Conservation (phyloP, 108 stramenopile genomes). For the Skeletonema potamos region DNA sequence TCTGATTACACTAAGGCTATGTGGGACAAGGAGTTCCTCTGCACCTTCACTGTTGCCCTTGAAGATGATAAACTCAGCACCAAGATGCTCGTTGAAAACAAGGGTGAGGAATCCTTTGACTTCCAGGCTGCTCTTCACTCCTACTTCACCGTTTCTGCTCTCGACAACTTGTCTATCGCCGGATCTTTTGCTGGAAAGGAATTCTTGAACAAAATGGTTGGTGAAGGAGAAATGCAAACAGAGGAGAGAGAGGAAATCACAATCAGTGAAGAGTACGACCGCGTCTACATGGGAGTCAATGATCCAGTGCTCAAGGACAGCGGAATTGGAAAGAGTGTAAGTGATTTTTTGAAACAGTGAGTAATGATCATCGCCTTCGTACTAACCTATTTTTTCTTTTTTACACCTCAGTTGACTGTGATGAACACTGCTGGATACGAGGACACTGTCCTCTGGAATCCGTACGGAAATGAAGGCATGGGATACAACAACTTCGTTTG, state of each 20-base stretch:
- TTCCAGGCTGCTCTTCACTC: slow-evolving; percentile 96
- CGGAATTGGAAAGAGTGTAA: slow-evolving; percentile 83
- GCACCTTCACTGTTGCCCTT: slow-evolving; percentile 82
- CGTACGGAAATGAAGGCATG: slow-evolving; percentile 94
- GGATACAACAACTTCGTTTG: slow-evolving; percentile 96
- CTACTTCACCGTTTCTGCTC: slow-evolving; percentile 91
- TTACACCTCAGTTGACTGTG: slow-evolving; percentile 57
- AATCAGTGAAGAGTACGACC: slow-evolving; percentile 89
- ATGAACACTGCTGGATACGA: slow-evolving; percentile 89
- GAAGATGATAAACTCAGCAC: slow-evolving; percentile 81
- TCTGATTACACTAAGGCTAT: slow-evolving; percentile 93
- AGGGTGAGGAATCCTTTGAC: slow-evolving; percentile 84
- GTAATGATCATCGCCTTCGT: neutral
- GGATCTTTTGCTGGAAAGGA: slow-evolving; percentile 90
- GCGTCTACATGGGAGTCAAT: slow-evolving; percentile 93
- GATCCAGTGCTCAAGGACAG: slow-evolving; percentile 89
- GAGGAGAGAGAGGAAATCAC: slow-evolving; percentile 85
- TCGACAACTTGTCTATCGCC: slow-evolving; percentile 86
- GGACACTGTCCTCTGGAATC: slow-evolving; percentile 95
- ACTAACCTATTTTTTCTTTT: slow-evolving; percentile 7
- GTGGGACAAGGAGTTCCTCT: slow-evolving; percentile 95
- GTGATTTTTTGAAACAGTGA: slow-evolving; percentile 9
- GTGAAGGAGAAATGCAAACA: slow-evolving; percentile 86
- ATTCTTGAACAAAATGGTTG: slow-evolving; percentile 87
- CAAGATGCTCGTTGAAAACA: slow-evolving; percentile 86